Percentiles rank a stretch among this genome's conserved stretches.
Evolutionary conservation across 805 yeast species (phyloP).

Genomic region (Scheffersomyces stipitis): DNA sequence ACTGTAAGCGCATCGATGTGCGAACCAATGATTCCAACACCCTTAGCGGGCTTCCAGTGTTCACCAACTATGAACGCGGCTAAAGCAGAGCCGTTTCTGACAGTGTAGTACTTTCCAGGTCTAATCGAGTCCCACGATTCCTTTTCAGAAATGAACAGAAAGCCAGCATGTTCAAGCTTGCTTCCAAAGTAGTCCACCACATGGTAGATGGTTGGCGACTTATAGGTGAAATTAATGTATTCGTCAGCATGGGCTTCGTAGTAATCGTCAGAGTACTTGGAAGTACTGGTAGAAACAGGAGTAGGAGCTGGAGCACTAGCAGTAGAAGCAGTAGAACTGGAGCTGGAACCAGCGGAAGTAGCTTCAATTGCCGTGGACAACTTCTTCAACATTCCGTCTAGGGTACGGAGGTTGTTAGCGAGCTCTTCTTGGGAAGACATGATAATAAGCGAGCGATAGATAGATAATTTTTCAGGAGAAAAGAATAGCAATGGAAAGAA

Average conservation of each 20-base stretch:
- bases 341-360: neutral
- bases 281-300: neutral
- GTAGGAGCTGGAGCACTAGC: neutral
- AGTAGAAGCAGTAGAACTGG: neutral
- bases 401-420: constrained; percentile 1
- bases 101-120: constrained; percentile 63
- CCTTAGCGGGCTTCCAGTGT: constrained; percentile 61
- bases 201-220: constrained; percentile 74
- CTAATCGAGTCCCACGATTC: constrained; percentile 47
- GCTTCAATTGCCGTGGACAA: constrained; percentile 1
- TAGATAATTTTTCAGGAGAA: too few species aligned
- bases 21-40: constrained; percentile 71
- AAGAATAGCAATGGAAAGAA: too few species aligned
- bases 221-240: constrained; percentile 70
- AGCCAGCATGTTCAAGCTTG: constrained; percentile 58
- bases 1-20: constrained; percentile 75
- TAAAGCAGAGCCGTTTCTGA: constrained; percentile 66
- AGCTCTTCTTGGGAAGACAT: neutral
- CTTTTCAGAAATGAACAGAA: constrained; percentile 64
- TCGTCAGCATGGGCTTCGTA: constrained; percentile 35
- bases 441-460: too few species aligned
- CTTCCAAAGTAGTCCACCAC: constrained; percentile 55
- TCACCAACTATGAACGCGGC: constrained; percentile 71
- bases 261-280: constrained; percentile 16
- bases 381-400: constrained; percentile 2